Evolutionary conservation across 306 rosid species (phyloP), one percentile per base, ranked within the genome.

Genomic region (Ziziphus jujuba): DNA sequence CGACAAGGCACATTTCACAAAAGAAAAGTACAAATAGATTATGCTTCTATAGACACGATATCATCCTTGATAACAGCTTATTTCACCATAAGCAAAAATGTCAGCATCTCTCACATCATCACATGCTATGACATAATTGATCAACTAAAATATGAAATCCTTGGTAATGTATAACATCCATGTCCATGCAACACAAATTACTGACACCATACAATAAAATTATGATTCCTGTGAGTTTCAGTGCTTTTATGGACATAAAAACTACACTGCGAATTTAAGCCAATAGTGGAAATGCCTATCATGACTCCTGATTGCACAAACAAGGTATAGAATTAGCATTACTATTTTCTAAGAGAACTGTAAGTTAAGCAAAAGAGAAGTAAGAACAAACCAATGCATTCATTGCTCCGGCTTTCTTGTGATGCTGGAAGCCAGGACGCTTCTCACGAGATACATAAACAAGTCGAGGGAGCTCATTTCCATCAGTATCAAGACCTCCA

Each of bases 321-420:
- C 43, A 12, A 47, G 48, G 67, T 21, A 33, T 23, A 59, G 5
- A 9, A 51, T 20, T 51, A 66, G 35, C 35, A 17, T 35, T 33
- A 10, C 28, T 54, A 53, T 33, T 24, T 56, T 38, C 36, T 47
- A 11, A 44, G 35, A 19, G 25, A 61, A 47, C 5, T 34, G 55
- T 15, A 69, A 6, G 28, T 33, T 34, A 66, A 22, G 52, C 36
- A 17, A 53, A 21, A 8, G 5, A 21, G 56, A 47, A 6, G 36
- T 66, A 61, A 36, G 35, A 61, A 84, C 95, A 67, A 56, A 95
- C 99, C 99, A 95, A 83, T 69, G 99, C 99, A 87, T 95, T 95
- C 99, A 95, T 95, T 67, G 96, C 97, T 87, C 99, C 99, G 19
- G 99, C 99, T 71, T 95, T 95, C 84, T 95, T 95, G 95, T 95